Evolutionary conservation across 2,329 filamentous ascomycete genomes (phyloP), one percentile per base, ranked within the genome.

Genomic region (Sporothrix humicola): DNA sequence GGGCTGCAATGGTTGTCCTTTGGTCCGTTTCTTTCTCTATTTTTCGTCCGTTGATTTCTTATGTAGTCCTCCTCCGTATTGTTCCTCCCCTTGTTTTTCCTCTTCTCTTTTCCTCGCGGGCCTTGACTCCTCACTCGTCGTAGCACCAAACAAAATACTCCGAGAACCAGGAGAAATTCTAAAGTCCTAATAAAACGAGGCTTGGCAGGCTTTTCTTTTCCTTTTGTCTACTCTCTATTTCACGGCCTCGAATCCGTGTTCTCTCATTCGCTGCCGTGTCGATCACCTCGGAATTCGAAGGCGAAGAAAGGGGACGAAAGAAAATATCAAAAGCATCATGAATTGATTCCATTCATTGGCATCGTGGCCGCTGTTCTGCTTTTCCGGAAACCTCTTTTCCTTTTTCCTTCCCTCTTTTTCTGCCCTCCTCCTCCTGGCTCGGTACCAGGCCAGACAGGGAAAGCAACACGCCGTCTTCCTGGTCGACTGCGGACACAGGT

Each of bases 51-150:
- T 5, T 37, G n/a, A 37, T 37, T 37, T 37, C 31, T n/a, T n/a
- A n/a, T 12, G n/a, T 6, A 15, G 50, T n/a, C n/a, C n/a, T n/a
- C n/a, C n/a, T n/a, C n/a, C n/a, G n/a, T n/a, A 3, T 26, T 26
- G 23, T 26, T 26, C 3, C 3, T 26, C 1, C 23, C 23, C 23
- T 54, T 10, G 7, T 54, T 17, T 63, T 3, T 63, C 15, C 13
- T 42, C 12, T 44, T 44, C 23, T 17, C 17, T 65, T 65, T 37
- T 46, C 23, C 59, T 46, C 12, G 20, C 59, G 59, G 42, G 7
- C 42, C 37, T 65, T 65, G n/a, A 46, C 10, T 23, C 59, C 59
- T 65, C 59, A 46, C n/a, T 65, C 59, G n/a, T 65, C 37, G 37
- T 65, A 65, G 59, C 59, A 63, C 59, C 37, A 12, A 37, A 37